Base-by-base conservation (phyloP, 2,329 filamentous ascomycete genomes). In the Rhynchosporium agropyri region DNA sequence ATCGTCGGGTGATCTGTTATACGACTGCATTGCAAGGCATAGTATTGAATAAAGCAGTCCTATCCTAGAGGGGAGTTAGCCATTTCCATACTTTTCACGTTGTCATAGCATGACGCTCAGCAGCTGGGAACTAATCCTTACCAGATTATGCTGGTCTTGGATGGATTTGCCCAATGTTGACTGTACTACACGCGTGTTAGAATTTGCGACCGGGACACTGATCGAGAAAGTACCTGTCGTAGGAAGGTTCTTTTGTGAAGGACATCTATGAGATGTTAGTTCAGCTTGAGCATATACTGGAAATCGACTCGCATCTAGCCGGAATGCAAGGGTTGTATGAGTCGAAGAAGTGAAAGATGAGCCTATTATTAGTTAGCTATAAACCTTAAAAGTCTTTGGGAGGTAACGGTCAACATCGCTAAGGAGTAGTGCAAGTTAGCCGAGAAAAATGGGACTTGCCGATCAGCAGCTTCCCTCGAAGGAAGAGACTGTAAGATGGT, bases 261-360 rank as follows among this genome's bases (percentile, higher is more conserved):
- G 3, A 81, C 76, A 63, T 82, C 82, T 84, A 61, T 9, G n/a
- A n/a, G 9, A 13, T 6, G 38, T 61, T 70, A 55, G 62, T 46
- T 59, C 26, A 54, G 28, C 36, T 45, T 45, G 6, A 29, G 36
- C 26, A 20, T 50, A 20, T 9, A n/a, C 36, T 15, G 4, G 4
- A 46, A 10, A 33, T 15, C 6, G 28, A 58, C 63, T 63, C 33
- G 66, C 65, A 65, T 48, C 8, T 71, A 74, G 70, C 72, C 81
- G 81, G 79, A 61, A 82, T 78, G 38, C 81, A 81, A 15, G 83
- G 82, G 60, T 78, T 82, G 64, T 80, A 78, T 0, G 80, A 81
- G 50, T 77, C 76, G 68, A 85, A 85, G 68, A 83, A 85, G 51
- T 80, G 76, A 66, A 79, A 78, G 64, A 84, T 76, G 38, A 86